Evolutionary conservation across 495 filamentous ascomycete species (phyloP), one percentile per base, ranked within the genome.

Genomic region (Astrocystis sublimbata): DNA sequence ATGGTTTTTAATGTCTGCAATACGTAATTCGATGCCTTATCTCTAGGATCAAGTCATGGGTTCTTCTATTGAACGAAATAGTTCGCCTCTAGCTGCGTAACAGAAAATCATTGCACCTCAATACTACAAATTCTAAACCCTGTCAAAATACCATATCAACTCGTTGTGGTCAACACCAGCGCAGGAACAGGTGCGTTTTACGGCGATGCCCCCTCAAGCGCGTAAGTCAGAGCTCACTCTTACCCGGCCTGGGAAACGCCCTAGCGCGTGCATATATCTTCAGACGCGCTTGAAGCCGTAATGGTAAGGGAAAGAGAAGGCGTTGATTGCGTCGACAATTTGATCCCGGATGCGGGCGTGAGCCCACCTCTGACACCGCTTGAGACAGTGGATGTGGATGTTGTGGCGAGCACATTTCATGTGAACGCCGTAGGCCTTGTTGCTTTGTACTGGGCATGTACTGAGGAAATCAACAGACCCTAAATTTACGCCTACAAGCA

Each of bases 221-320:
- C n/a, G 35, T 13, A 69, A 64, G 13, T 68, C 62, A 26, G 50
- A 51, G 30, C 58, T 71, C 1, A 33, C 69, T 10, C 38, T 71
- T n/a, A 67, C 67, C 7, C 45, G 59, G 15, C 63, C 66, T 30
- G 66, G 69, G 7, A 56, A 30, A 35, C 65, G 64, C 23, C 71
- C 64, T 2, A 15, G n/a, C n/a, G n/a, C n/a, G n/a, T n/a, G n/a
- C n/a, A n/a, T n/a, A n/a, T n/a, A n/a, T n/a, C 55, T 3, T 73
- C 68, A 6, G 75, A 77, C 58, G 60, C 73, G 2, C 43, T 62
- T 2, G 26, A 58, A 1, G 53, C 53, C 4, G 68, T 73, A 4
- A 31, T 40, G 10, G 58, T 10, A 3, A 40, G 50, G 7, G 45
- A 60, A 46, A 45, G 4, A 4, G 45, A 19, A 19, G 52, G 69